Evolutionary conservation across 2,329 filamentous ascomycete genomes (phyloP).

Genomic region (Chrysoporthe puriensis): DNA sequence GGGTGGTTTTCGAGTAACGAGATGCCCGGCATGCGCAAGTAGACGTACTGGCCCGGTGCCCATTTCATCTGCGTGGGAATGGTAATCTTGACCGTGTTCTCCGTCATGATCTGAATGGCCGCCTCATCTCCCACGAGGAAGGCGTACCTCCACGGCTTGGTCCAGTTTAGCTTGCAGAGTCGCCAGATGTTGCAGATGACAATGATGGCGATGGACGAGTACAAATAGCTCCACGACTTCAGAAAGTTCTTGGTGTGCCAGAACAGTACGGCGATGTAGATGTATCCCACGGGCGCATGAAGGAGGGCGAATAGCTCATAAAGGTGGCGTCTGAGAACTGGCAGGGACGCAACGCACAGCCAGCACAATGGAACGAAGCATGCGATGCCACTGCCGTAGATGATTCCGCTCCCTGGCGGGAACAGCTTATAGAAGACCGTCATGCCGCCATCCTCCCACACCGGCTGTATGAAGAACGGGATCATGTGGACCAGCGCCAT

Average conservation of each 20-base stretch:
- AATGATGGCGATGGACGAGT: conserved; percentile 80
- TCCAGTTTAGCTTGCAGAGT: conserved; percentile 88
- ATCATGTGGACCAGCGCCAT: conserved; percentile 82
- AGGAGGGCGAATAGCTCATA: conserved; percentile 86
- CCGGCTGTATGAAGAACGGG: conserved; percentile 87
- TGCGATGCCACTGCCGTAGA: conserved; percentile 85
- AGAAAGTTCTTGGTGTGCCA: conserved; percentile 97
- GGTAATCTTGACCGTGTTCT: conserved; percentile 94
- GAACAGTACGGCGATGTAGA: conserved; percentile 84
- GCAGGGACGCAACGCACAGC: conserved; percentile 83
- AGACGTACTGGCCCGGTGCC: conserved; percentile 93
- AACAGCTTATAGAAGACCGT: conserved; percentile 73
- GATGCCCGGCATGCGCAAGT: conserved; percentile 91
- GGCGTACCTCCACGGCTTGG: conserved; percentile 75
- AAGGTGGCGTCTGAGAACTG: conserved; percentile 72
- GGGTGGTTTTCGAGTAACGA: conserved; percentile 91
- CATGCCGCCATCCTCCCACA: conserved; percentile 80
- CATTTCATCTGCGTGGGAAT: conserved; percentile 91
- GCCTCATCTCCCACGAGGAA: conserved; percentile 92
- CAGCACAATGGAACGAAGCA: conserved; percentile 80
- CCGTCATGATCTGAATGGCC: conserved; percentile 83
- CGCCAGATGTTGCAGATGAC: conserved; percentile 72
- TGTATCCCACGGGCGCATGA: conserved; percentile 79
- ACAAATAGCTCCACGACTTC: conserved; percentile 88
- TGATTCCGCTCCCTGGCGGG: conserved; percentile 63